A percentile compares a stretch with the other conserved stretches of the same genome.
These are phyloP conservation scores for Zymoseptoria ardabiliae DNA, from an alignment of 2,329 filamentous ascomycete genomes.

Conservation along the genomic window DNA sequence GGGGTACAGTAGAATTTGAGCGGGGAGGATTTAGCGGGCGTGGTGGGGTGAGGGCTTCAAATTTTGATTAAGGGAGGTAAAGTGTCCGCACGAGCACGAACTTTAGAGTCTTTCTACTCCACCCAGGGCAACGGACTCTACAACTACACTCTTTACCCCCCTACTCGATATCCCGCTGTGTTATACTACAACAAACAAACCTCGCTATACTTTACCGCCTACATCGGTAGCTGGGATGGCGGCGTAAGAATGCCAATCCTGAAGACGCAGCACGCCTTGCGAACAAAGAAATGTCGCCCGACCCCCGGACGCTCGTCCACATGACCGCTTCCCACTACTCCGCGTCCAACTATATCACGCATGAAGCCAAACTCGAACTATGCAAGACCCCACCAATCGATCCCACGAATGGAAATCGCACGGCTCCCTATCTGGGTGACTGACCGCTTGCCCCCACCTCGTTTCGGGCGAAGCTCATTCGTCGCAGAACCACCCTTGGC, in stretches of 20 bases:
- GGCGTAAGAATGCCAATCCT: background rate
- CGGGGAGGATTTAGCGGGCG: background rate
- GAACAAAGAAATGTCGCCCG: background rate
- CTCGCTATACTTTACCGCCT: background rate
- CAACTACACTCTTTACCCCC: background rate
- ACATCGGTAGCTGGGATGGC: background rate
- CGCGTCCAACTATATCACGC: background rate
- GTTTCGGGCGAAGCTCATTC: background rate
- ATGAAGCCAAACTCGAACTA: background rate
- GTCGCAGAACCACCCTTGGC: background rate
- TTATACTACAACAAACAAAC: too few relatives aligned
- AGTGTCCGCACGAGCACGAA: background rate
- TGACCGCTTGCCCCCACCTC: background rate
- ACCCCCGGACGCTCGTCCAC: background rate
- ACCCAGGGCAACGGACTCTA: background rate
- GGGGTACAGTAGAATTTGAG: background rate
- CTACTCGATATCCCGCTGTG: background rate
- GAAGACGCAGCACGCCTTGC: background rate
- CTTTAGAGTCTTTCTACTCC: background rate
- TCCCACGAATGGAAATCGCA: background rate
- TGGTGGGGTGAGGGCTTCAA: background rate
- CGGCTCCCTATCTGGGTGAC: background rate
- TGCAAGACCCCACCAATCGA: background rate
- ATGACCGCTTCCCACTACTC: background rate
- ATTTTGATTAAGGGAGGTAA: background rate